phyloP scores from a whole-genome alignment of 2,329 filamentous ascomycete genomes.

The Arthrobotrys megalospora region DNA sequence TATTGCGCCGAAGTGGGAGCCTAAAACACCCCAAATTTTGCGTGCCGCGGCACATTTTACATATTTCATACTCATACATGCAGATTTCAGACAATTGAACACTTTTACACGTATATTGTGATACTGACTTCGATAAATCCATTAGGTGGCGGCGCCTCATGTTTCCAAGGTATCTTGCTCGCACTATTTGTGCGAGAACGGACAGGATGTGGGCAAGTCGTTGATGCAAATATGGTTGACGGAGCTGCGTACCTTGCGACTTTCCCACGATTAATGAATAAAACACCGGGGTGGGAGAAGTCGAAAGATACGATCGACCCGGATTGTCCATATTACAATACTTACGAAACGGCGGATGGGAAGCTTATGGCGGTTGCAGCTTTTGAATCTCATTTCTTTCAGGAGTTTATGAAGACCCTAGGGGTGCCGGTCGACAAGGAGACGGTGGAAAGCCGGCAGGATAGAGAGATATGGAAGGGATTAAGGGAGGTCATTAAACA shows the following conservation, averaged over 20 bases:
- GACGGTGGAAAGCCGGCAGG: constrained; percentile 71
- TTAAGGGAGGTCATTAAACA: constrained; percentile 75
- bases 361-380: constrained; percentile 87
- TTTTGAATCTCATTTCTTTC: constrained; percentile 88
- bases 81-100: background rate
- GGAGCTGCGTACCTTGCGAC: constrained; percentile 83
- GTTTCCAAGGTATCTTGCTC: constrained; percentile 85
- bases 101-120: background rate
- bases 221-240: constrained; percentile 97
- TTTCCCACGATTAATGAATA: constrained; percentile 79
- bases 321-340: constrained; percentile 88
- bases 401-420: constrained; percentile 77
- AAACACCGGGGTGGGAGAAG: constrained; percentile 75
- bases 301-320: constrained; percentile 85
- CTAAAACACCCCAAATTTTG: constrained; percentile 6
- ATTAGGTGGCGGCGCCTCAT: constrained; percentile 79
- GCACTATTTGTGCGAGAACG: constrained; percentile 78
- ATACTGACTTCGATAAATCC: background rate
- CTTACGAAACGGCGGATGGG: constrained; percentile 85
- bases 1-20: constrained; percentile 25
- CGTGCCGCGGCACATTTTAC: constrained; percentile 5
- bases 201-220: constrained; percentile 83
- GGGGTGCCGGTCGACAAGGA: constrained; percentile 71
- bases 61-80: background rate
- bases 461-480: constrained; percentile 77